Base-by-base conservation (phyloP, 164 flowering plant species). In the Stephania cephalantha region DNA sequence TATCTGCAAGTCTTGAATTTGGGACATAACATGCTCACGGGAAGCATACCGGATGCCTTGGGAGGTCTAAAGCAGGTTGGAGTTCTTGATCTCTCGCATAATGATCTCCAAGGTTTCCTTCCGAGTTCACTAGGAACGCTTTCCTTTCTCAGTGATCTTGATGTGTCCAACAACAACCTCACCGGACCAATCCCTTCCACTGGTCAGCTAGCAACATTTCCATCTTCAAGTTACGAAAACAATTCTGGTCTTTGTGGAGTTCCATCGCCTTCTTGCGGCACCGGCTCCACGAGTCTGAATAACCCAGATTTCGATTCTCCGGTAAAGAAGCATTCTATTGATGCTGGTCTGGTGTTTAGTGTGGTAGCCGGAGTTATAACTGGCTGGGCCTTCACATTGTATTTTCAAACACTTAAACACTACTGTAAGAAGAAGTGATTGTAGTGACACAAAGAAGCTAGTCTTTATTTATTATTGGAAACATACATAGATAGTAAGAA, bases 181-280 rank as follows among this genome's bases (percentile, higher is more conserved):
- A 79, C 84, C 2, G 98, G 98, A 20, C 58, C 79, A 13, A 88
- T 94, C 50, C 98, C 97, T 71, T 80, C 88, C 9, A 82, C 86
- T 1, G 98, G 96, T 45, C 98, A 94, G 83, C 84, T 94, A 22
- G 85, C 87, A 48, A 91, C 97, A 9, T 92, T 94, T 78, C 94
- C 91, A 2, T 67, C 91, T 1, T 82, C 97, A 22, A 82, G 92
- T 81, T 94, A 90, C 71, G 93, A 85, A 68, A 92, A 94, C 84
- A 94, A 94, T 79, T 82, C 97, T 42, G 93, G 88, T 71, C 94
- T 94, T 18, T 94, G 98, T 74, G 97, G 94, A 35, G 77, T 88
- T 13, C 98, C 97, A 11, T 81, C 92, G 73, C 84, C 86, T 15
- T 83, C 88, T 8, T 94, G 98, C 79, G 81, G 87, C 15, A 71